phyloP scores from a whole-genome alignment of 2,329 filamentous ascomycete genomes.

The Aspergillus costaricaensis region DNA sequence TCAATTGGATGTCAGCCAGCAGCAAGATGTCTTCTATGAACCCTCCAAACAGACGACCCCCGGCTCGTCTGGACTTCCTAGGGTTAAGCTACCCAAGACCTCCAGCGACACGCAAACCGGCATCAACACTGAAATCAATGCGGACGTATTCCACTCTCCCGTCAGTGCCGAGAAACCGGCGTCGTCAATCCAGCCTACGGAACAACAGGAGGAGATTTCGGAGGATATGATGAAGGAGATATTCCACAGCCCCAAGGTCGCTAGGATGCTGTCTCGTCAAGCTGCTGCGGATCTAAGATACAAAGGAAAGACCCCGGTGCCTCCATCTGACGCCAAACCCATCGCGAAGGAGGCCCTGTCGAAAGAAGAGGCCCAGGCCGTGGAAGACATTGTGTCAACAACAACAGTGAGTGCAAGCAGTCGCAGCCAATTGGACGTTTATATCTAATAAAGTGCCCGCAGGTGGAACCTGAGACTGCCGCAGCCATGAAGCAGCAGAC shows the following conservation, averaged over 20 bases:
- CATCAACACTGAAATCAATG: conserved; percentile 51
- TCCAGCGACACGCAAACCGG: conserved; percentile 50
- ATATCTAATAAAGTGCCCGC: conserved; percentile 12
- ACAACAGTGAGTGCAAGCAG: conserved; percentile 15
- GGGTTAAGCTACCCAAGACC: conserved; percentile 57
- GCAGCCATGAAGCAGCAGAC: conserved; percentile 32
- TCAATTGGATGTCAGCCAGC: conserved; percentile 50
- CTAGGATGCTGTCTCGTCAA: conserved; percentile 56
- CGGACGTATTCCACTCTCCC: conserved; percentile 56
- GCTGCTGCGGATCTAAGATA: conserved; percentile 20
- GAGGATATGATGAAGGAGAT: conserved; percentile 62
- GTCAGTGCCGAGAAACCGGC: conserved; percentile 20
- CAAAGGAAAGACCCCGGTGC: not conserved
- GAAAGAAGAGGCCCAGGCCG: conserved; percentile 22
- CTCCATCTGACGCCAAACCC: conserved; percentile 2
- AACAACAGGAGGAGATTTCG: conserved; percentile 51
- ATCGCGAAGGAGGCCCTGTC: conserved; percentile 45
- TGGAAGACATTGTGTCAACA: conserved; percentile 17
- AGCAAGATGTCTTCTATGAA: conserved; percentile 61
- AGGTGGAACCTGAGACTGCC: conserved; percentile 20
- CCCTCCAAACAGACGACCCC: conserved; percentile 51
- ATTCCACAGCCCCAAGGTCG: conserved; percentile 62
- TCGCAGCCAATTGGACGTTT: not conserved
- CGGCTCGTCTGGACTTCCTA: conserved; percentile 55
- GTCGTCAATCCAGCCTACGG: conserved; percentile 17